phyloP scores from a whole-genome alignment of 2,329 filamentous ascomycete species.

The Fusarium sp. region DNA sequence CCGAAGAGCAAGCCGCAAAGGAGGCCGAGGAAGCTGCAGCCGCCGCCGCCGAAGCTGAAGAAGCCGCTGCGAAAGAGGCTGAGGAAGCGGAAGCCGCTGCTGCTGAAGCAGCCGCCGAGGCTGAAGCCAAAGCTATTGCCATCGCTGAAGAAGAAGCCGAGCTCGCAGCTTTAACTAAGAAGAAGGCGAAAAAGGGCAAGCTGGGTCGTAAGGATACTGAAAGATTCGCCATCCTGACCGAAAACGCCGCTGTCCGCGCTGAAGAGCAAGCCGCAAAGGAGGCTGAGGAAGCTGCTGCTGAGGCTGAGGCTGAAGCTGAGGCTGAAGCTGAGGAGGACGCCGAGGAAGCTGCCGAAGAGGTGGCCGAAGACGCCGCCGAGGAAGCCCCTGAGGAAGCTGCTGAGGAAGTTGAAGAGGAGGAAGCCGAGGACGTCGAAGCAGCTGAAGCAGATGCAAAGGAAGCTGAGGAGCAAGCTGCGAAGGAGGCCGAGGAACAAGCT shows the following conservation, averaged over 20 bases:
- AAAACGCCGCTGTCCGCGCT: slow-evolving; percentile 28
- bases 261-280: slow-evolving; percentile 40
- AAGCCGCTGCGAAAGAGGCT: slow-evolving; percentile 32
- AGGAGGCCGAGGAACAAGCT: slow-evolving; percentile 10
- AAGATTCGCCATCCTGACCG: slow-evolving; percentile 19
- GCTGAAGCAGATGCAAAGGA: background rate
- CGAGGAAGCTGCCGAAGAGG: slow-evolving; percentile 22
- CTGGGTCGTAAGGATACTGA: slow-evolving; percentile 40
- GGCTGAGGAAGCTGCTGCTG: slow-evolving; percentile 37
- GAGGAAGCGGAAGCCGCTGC: slow-evolving; percentile 39
- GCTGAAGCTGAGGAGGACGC: slow-evolving; percentile 27
- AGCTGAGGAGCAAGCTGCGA: background rate
- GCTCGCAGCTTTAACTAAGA: slow-evolving; percentile 53
- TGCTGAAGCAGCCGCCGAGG: background rate
- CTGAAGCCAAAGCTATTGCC: slow-evolving; percentile 51
- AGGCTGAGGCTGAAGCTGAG: slow-evolving; percentile 28
- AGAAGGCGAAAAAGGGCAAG: slow-evolving; percentile 51
- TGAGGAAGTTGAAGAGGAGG: slow-evolving; percentile 30
- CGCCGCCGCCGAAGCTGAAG: slow-evolving; percentile 2
- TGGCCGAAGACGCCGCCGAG: slow-evolving; percentile 28
- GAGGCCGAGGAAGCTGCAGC: slow-evolving; percentile 41
- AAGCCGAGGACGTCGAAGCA: slow-evolving; percentile 32
- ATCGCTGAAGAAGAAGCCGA: slow-evolving; percentile 50
- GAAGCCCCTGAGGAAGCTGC: slow-evolving; percentile 26
- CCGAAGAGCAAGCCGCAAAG: slow-evolving; percentile 32